Conservation (phyloP, 106 monocot genomes). For the Chionographis japonica region DNA sequence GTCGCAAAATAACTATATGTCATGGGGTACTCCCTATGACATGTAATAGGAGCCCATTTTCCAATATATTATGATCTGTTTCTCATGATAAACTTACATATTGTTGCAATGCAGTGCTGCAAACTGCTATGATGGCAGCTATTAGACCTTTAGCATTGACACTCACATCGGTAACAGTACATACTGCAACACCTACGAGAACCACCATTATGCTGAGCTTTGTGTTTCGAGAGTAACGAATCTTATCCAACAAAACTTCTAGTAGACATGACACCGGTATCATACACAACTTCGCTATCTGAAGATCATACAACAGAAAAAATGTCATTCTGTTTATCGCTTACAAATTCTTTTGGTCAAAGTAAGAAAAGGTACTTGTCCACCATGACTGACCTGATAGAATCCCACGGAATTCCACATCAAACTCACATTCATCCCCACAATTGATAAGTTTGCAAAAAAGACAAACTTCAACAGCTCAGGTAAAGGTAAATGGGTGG, state of each 20-base stretch:
- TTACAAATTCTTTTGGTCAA: no score
- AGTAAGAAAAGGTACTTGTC: no score
- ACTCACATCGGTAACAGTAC: slow-evolving; percentile 40
- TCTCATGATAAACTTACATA: slow-evolving; percentile 17
- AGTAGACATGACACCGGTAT: slow-evolving; percentile 32
- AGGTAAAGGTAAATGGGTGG: slow-evolving; percentile 20
- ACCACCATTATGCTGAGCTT: slow-evolving; percentile 35
- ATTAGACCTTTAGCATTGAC: slow-evolving; percentile 29
- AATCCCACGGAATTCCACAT: slow-evolving; percentile 46
- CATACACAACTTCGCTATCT: slow-evolving; percentile 39
- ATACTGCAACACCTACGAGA: slow-evolving; percentile 29
- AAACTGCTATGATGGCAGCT: slow-evolving; percentile 26
- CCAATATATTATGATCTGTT: no score
- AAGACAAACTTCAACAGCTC: slow-evolving; percentile 27
- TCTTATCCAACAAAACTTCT: slow-evolving; percentile 14
- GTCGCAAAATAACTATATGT: no score
- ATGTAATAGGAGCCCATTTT: no score
- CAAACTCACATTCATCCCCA: slow-evolving; percentile 38
- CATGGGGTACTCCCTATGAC: no score
- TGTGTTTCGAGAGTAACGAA: slow-evolving; percentile 34
- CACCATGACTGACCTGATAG: slow-evolving; percentile 23
- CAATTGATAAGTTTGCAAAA: slow-evolving; percentile 39
- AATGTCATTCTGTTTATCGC: no score
- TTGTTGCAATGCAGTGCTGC: slow-evolving; percentile 33
- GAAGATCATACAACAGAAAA: background rate